A percentile compares a stretch with the other conserved stretches of the same genome.
Conservation (phyloP, 768 basidiomycete genomes). For the Rhodotorula taiwanensis region DNA sequence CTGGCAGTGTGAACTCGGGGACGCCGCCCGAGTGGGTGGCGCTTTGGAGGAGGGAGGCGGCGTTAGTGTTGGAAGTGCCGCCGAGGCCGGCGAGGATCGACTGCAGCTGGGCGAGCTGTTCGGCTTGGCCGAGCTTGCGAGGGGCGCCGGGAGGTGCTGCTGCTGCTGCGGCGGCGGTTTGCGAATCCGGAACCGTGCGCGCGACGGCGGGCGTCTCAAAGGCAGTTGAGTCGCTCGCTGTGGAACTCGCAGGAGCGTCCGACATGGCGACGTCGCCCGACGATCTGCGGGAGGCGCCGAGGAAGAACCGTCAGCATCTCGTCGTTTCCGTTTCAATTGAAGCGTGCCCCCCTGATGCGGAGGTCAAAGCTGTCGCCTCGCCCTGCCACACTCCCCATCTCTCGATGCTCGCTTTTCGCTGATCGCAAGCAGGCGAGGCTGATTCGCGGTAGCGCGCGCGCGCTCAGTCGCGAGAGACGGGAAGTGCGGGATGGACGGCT, state of each 20-base stretch:
- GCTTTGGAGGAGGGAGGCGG: too few species aligned
- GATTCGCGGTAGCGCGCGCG: too few species aligned
- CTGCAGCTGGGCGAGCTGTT: slow-evolving; percentile 14
- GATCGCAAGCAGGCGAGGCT: too few species aligned
- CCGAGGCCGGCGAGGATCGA: slow-evolving; percentile 4
- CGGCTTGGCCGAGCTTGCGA: background rate
- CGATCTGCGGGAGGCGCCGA: background rate
- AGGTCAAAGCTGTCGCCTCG: too few species aligned
- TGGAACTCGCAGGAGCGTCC: background rate
- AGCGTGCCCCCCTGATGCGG: too few species aligned
- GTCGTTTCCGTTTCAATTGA: too few species aligned
- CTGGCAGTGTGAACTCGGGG: slow-evolving; percentile 23
- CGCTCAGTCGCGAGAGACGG: too few species aligned
- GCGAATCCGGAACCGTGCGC: too few species aligned
- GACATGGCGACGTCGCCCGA: background rate
- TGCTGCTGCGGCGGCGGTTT: background rate
- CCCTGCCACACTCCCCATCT: too few species aligned
- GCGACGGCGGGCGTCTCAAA: background rate
- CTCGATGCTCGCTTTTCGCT: too few species aligned
- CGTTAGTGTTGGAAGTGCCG: background rate
- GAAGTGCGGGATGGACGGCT: too few species aligned
- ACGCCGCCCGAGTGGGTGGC: background rate
- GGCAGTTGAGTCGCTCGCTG: background rate
- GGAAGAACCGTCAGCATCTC: background rate
- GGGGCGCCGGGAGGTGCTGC: background rate